Base-by-base conservation (phyloP, 768 basidiomycete species). In the Agaricus subrufescens region DNA sequence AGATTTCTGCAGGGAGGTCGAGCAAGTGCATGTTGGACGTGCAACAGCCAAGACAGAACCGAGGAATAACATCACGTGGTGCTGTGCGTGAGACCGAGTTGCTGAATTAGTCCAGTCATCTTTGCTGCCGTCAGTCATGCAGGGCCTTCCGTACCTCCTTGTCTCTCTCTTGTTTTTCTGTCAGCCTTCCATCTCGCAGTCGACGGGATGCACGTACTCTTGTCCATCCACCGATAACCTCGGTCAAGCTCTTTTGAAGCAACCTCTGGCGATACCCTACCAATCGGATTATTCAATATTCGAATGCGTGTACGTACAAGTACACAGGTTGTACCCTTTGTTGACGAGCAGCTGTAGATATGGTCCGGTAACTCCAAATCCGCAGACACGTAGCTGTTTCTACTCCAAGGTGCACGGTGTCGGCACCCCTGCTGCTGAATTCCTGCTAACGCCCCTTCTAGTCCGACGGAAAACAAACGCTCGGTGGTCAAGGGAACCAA, bases 251-350 rank as follows among this genome's bases (percentile, higher is more conserved):
- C 49, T 56, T 25, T 14, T 56, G 7, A 50, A 37, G n/a, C 55
- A 15, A 31, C n/a, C 9, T 44, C 43, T 56, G 9, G 55, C 55
- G 27, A 38, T 56, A 14, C 55, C 55, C 25, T 45, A 45, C 31
- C 43, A 43, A 27, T 56, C 55, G 8, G 49, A 50, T 31, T 56
- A 56, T 27, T 56, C 55, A 6, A 25, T 56, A 30, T 56, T 56
- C 37, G 48, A 56, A 56, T 56, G 55, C 34, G 55, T 56, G 55
- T 56, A 56, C 31, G 54, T 30, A 23, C 8, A 34, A 34, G 34
- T 3, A 34, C 19, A 12, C 26, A 30, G 19, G 19, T 11, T n/a
- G 8, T 37, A 26, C 15, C n/a, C 44, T 6, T 46, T 9, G 3
- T 15, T 30, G 15, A 10, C 6, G 26, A 19, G 27, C n/a, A 2